Evolutionary conservation across 495 filamentous ascomycete species (phyloP), one percentile per base, ranked within the genome.

Genomic region (Hypoxylon rickii): DNA sequence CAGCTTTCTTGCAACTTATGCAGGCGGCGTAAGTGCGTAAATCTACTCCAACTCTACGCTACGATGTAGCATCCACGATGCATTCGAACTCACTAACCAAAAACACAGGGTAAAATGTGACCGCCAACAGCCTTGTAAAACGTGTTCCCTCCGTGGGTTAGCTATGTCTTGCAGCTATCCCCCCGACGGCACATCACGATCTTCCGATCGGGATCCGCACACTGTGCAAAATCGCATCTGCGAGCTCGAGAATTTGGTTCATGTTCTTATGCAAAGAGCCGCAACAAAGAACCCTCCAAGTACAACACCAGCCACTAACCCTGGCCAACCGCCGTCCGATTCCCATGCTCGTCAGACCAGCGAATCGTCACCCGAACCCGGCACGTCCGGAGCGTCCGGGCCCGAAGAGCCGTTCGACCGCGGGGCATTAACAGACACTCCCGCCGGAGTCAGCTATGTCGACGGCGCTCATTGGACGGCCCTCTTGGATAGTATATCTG

Each of bases 1-100:
- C 69, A 72, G 46, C 48, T 72, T 1, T 70, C 67, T 26, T 72
- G 69, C 56, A 66, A 58, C 29, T 40, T 66, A 32, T 72, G 69
- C 40, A 61, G 69, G 15, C 47, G 58, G 39, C 55, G 67, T 56
- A 71, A 71, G 67, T 71, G 66, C 19, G 58, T 50, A 22, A 2
- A 32, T 11, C 39, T 13, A 22, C 29, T 18, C 15, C n/a, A 13
- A n/a, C n/a, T 7, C 13, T 7, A 3, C 32, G 3, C 32, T 3
- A 36, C 22, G 11, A 26, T 8, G 7, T 20, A 6, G 6, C 13
- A 17, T 31, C 22, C 21, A 26, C 10, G 7, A 22, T 16, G 6
- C 13, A 17, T 31, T 26, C 15, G 39, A 18, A 3, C 13, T 36
- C 3, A 38, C 34, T 38, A 16, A 38, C 13, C 15, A 5, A 6